Evolutionary conservation across 75 land plant species (phyloP), one percentile per base, ranked within the genome.

Genomic region (Pinus taeda): DNA sequence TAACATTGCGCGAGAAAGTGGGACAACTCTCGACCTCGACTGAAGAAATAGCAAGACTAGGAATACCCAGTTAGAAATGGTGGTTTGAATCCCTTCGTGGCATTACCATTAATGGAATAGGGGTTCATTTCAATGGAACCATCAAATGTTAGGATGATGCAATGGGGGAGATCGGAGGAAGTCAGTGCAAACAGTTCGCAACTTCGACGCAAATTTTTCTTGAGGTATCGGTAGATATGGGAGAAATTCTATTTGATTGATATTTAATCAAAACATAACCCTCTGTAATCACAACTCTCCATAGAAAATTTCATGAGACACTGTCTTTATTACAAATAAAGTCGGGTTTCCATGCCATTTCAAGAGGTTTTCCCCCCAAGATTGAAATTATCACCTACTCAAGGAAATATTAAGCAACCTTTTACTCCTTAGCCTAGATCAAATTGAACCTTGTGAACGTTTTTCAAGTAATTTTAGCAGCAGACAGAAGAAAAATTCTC

Each of bases 51-150:
- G 84, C 91, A 6, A 61, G 93, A 56, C 82, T 96, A 55, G 94
- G 93, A 4, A 74, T 96, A 56, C 94, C 97, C 18, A 59, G 91
- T 29, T 94, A 92, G 74, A 74, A 96, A 71, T 96, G 98, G 98
- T 96, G 98, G 98, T 90, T 90, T 11, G 98, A 96, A 76, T 88
- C 90, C 5, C 88, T 96, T 55, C 98, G 93, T 76, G 98, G 98
- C 30, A 45, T 93, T 45, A 90, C 97, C 61, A 15, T 78, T 78
- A 91, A 92, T 57, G 93, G 98, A 74, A 94, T 94, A 21, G 94
- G 95, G 15, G 88, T 96, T 78, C 45, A 75, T 77, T 96, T 94
- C 76, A 77, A 79, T 21, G 97, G 95, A 53, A 3, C 81, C 64
- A 60, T 90, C 21, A 59, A 76, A n/a, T 49, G 53, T 8, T 11